Evolutionary conservation across 371 early-diverging fungal genomes (phyloP), one percentile per base, ranked within the genome.

Genomic region (Gilbertella persicaria): DNA sequence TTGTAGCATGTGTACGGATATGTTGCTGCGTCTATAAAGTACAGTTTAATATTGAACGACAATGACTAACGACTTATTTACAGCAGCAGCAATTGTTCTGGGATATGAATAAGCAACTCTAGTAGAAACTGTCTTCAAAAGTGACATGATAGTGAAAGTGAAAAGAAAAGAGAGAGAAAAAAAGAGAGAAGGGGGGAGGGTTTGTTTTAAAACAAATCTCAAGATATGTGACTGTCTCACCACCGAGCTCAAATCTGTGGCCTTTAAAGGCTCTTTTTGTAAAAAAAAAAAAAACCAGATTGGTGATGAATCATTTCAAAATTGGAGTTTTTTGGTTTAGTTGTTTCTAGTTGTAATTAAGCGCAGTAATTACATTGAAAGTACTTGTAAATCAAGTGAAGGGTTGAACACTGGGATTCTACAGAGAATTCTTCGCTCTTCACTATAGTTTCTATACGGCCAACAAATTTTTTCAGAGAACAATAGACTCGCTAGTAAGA

Each of bases 1-100:
- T 29, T 24, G 66, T 60, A 33, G 61, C 61, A 49, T 66, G 49
- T 33, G 38, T 24, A 33, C 66, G 61, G n/a, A 55, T 37, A 24
- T 59, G 55, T 21, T 58, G 54, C 30, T 55, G 51, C 19, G 54
- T 25, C 53, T 51, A 47, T 26, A 16, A 37, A 36, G 23, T 9
- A 29, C 16, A 5, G 5, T 17, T 33, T 4, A 35, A 44, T 3
- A 7, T 14, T 38, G 6, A 16, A 51, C 39, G 7, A 2, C 6
- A 8, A 35, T 14, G 6, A 24, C 20, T 41, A 21, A 29, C 10
- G 8, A 16, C 13, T 8, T 47, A 58, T 45, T 45, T 51, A 58
- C 58, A 14, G 46, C 50, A 13, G 29, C 30, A n/a, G 38, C 19
- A 17, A 58, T 25, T 28, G 46, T 58, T 37, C 51, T 45, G 12